Evolutionary conservation across 768 basidiomycete species (phyloP).

Genomic region (Lactarius indigo): DNA sequence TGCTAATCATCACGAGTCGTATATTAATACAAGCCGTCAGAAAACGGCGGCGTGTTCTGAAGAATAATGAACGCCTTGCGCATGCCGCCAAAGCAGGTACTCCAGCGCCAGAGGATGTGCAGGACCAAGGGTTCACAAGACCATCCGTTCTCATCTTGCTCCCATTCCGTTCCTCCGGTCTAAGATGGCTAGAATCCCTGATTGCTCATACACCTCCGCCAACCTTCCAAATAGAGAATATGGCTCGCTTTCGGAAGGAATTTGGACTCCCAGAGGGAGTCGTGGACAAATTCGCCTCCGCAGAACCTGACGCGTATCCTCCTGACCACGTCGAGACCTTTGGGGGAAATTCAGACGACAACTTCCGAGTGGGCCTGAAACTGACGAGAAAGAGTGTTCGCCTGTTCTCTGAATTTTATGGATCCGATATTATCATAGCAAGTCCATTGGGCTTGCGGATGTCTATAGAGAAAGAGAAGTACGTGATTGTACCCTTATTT

Average conservation of each 20-base stretch:
- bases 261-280: slow-evolving; percentile 78
- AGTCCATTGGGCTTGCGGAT: slow-evolving; percentile 90
- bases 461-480: slow-evolving; percentile 95
- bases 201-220: slow-evolving; percentile 70
- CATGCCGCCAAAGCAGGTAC: slow-evolving; percentile 56
- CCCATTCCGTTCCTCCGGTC: slow-evolving; percentile 87
- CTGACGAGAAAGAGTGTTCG: slow-evolving; percentile 90
- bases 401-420: slow-evolving; percentile 87
- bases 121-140: slow-evolving; percentile 97
- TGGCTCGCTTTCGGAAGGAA: slow-evolving; percentile 73
- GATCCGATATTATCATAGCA: slow-evolving; percentile 86
- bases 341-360: slow-evolving; percentile 96
- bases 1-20: background rate
- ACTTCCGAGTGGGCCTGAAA: slow-evolving; percentile 89
- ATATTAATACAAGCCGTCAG: slow-evolving; percentile 39
- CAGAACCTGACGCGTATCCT: slow-evolving; percentile 76
- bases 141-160: slow-evolving; percentile 90
- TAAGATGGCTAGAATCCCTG: slow-evolving; percentile 78
- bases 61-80: slow-evolving; percentile 91
- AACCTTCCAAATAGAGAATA: slow-evolving; percentile 83
- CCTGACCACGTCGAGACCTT: slow-evolving; percentile 90
- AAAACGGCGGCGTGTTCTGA: slow-evolving; percentile 84
- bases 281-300: slow-evolving; percentile 73
- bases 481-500: slow-evolving; percentile 30
- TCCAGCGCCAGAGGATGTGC: slow-evolving; percentile 67